These are phyloP conservation scores for Podospora conica DNA, from an alignment of 495 filamentous ascomycete species.

Conservation along the genomic window DNA sequence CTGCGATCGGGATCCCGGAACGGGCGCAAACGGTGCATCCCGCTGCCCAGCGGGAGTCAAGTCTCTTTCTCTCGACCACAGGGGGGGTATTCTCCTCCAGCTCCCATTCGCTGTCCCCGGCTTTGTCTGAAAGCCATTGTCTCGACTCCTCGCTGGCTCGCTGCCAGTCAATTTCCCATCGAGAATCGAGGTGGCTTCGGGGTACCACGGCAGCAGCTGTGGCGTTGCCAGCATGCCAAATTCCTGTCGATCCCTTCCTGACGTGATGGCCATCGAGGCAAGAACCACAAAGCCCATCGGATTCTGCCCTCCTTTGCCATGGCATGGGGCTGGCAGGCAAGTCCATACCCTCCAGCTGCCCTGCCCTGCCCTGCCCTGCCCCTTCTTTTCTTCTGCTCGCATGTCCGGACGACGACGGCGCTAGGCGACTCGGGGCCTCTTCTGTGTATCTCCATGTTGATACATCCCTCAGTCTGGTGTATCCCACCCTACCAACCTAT, in stretches of 20 bases:
- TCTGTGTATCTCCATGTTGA: slow-evolving; percentile 5
- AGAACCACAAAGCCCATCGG: not conserved
- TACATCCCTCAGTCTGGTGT: not conserved
- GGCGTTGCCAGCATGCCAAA: slow-evolving; percentile 12
- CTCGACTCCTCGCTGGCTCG: not conserved
- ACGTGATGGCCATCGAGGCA: not conserved
- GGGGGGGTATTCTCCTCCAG: not conserved
- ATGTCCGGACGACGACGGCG: not conserved
- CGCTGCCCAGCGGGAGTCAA: too few relatives aligned
- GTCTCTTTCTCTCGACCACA: not conserved
- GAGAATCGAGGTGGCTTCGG: not conserved
- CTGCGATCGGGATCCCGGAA: not conserved
- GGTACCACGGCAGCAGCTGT: slow-evolving; percentile 18
- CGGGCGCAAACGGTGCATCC: not conserved
- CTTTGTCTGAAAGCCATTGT: slow-evolving; percentile 10
- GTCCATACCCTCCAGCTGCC: not conserved
- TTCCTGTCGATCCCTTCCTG: slow-evolving; percentile 1
- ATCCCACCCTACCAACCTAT: not conserved
- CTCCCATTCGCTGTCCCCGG: not conserved
- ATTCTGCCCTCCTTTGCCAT: not conserved
- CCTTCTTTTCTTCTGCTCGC: not conserved
- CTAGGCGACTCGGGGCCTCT: not conserved
- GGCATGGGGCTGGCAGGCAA: not conserved
- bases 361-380: not conserved
- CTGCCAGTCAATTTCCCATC: not conserved